A percentile compares a stretch with the other conserved stretches of the same genome.
These are phyloP conservation scores for Neofusicoccum parvum DNA, from an alignment of 2,329 filamentous ascomycete genomes.

Conservation along the genomic window DNA sequence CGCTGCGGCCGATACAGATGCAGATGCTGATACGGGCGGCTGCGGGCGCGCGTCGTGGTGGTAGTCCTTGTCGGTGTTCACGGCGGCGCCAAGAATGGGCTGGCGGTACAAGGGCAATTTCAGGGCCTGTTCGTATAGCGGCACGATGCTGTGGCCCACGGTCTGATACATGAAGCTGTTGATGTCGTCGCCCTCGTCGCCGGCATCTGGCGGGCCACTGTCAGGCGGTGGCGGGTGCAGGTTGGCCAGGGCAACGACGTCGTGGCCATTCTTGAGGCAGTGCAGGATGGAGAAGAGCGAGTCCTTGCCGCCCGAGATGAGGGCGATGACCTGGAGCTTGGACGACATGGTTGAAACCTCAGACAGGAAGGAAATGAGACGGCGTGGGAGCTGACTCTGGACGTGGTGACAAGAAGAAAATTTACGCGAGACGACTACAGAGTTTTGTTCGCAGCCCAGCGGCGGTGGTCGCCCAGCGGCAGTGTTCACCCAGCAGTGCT, in stretches of 20 bases:
- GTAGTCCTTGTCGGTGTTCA: conserved; percentile 75
- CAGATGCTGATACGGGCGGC: neutral
- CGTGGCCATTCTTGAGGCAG: conserved; percentile 82
- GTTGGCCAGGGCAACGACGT: conserved; percentile 85
- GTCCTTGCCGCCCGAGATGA: conserved; percentile 96
- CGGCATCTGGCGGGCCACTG: conserved; percentile 29
- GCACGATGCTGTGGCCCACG: conserved; percentile 83
- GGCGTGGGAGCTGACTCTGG: conserved; percentile 34
- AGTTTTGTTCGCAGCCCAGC: neutral
- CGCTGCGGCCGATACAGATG: too few relatives aligned
- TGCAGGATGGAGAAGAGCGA: conserved; percentile 93
- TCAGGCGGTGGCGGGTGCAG: conserved; percentile 62
- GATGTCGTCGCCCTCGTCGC: conserved; percentile 64
- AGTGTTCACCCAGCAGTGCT: too few relatives aligned
- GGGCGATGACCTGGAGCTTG: conserved; percentile 70
- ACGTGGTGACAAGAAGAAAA: conserved; percentile 39
- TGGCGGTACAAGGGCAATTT: conserved; percentile 82
- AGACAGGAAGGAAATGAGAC: conserved; percentile 23
- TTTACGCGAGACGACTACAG: conserved; percentile 21
- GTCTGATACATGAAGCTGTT: conserved; percentile 99
- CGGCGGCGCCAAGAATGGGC: conserved; percentile 70
- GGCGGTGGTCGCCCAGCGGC: too few relatives aligned
- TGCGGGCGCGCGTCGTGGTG: neutral
- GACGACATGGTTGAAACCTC: conserved; percentile 32
- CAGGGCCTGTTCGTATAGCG: conserved; percentile 78